Percentiles rank a stretch among this genome's conserved stretches.
These are phyloP conservation scores for Ogataea hybrid DNA, from an alignment of 1,139 yeast genomes.

Conservation along the genomic window DNA sequence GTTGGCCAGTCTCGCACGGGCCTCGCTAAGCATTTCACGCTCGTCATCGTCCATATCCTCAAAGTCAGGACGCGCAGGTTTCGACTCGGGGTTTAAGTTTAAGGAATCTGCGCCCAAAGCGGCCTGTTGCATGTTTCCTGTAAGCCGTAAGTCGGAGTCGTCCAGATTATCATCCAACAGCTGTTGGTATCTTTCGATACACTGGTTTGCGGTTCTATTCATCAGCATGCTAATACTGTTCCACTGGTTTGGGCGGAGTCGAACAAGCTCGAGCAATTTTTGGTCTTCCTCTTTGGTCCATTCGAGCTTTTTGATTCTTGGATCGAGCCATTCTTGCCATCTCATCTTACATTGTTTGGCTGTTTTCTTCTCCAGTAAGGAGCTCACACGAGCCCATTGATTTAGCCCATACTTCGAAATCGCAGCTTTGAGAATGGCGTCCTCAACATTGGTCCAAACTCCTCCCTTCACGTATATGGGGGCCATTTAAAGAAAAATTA, in stretches of 20 bases:
- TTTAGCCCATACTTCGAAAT: constrained; percentile 89
- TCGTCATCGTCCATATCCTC: constrained; percentile 85
- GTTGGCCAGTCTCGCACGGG: constrained; percentile 85
- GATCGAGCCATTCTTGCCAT: constrained; percentile 90
- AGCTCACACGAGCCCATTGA: constrained; percentile 94
- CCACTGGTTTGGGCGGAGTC: constrained; percentile 90
- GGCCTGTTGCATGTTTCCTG: constrained; percentile 27
- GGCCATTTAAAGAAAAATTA: constrained; percentile 33
- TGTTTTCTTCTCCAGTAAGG: constrained; percentile 77
- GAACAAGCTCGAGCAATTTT: constrained; percentile 62
- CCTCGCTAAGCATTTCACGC: constrained; percentile 89
- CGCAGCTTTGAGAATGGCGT: constrained; percentile 86
- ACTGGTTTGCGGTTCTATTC: constrained; percentile 84
- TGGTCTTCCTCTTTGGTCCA: constrained; percentile 84
- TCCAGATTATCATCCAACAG: constrained; percentile 52
- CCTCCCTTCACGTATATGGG: constrained; percentile 85
- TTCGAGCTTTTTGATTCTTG: constrained; percentile 56
- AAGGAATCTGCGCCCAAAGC: constrained; percentile 62
- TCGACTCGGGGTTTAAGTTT: constrained; percentile 74
- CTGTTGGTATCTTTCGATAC: constrained; percentile 83
- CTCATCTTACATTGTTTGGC: constrained; percentile 92
- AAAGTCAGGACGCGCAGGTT: constrained; percentile 79
- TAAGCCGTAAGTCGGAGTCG: constrained; percentile 35
- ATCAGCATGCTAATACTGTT: constrained; percentile 76
- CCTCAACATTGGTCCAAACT: constrained; percentile 89